phyloP scores from a whole-genome alignment of 1,139 yeast species.

The Blastobotrys petasosporus region DNA sequence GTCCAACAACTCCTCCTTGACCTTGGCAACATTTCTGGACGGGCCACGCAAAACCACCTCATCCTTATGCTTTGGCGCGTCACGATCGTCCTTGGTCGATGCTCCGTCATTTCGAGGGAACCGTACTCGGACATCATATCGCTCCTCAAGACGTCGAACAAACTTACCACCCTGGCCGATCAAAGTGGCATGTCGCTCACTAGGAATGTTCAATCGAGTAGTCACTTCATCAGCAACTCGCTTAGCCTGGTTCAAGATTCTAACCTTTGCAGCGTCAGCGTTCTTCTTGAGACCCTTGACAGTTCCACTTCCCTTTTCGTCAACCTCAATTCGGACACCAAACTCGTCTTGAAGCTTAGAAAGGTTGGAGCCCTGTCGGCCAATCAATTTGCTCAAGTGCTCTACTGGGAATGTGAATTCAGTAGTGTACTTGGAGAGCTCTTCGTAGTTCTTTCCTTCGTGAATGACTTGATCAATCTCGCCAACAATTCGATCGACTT shows the following conservation, averaged over 20 bases:
- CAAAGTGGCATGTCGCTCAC: conserved; percentile 70
- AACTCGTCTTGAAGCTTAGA: conserved; percentile 67
- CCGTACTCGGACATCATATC: conserved; percentile 74
- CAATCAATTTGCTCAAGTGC: conserved; percentile 75
- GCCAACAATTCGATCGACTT: conserved; percentile 48
- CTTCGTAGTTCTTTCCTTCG: conserved; percentile 60
- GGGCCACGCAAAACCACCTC: conserved; percentile 85
- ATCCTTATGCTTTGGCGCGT: conserved; percentile 35
- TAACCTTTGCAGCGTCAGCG: conserved; percentile 65
- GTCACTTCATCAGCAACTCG: conserved; percentile 79
- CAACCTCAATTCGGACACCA: conserved; percentile 72
- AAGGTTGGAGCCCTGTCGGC: conserved; percentile 77
- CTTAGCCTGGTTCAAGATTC: conserved; percentile 55
- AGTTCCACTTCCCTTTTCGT: conserved; percentile 50
- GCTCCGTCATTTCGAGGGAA: conserved; percentile 50
- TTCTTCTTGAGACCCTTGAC: conserved; percentile 75
- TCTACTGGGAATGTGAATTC: conserved; percentile 58
- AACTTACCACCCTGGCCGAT: conserved; percentile 82
- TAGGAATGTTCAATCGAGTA: conserved; percentile 61
- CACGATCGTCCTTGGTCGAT: conserved; percentile 32
- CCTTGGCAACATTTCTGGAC: conserved; percentile 79
- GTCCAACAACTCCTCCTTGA: conserved; percentile 80
- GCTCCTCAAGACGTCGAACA: conserved; percentile 81
- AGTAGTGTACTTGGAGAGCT: conserved; percentile 51
- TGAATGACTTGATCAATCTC: conserved; percentile 52